phyloP scores from a whole-genome alignment of 306 rosid genomes.

The Lupinus albus region DNA sequence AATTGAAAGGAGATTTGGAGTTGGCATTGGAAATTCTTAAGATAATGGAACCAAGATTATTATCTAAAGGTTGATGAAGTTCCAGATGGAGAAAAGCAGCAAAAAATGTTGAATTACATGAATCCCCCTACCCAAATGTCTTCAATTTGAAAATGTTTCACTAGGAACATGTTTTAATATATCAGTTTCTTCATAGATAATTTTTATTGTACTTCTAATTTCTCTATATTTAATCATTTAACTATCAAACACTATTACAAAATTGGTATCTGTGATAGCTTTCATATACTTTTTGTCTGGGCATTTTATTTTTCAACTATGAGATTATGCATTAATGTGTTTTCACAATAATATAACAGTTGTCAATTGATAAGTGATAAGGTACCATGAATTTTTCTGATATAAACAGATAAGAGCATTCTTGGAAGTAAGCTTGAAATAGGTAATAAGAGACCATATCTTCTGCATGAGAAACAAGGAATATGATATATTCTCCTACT shows the following conservation, averaged over 20 bases:
- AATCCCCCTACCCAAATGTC: neutral
- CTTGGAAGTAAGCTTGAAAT: no score
- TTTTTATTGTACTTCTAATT: neutral
- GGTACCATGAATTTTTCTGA: neutral
- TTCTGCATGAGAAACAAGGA: no score
- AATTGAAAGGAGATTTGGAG: conserved; percentile 54
- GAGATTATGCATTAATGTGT: no score
- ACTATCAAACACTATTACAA: no score
- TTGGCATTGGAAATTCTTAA: conserved; percentile 49
- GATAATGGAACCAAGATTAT: conserved; percentile 32
- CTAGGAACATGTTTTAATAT: neutral
- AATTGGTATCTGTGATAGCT: no score
- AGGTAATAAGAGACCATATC: no score
- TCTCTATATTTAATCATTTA: no score
- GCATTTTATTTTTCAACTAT: no score
- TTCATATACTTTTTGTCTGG: no score
- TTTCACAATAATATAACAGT: neutral
- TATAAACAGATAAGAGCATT: neutral
- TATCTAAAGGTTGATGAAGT: conserved; percentile 22
- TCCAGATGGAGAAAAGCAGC: conserved; percentile 39
- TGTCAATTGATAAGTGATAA: neutral
- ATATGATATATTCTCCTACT: no score
- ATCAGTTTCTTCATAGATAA: neutral
- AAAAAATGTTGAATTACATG: conserved; percentile 32
- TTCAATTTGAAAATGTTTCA: neutral